Percentiles rank a stretch among this genome's conserved stretches.
These are phyloP conservation scores for Byssothecium circinans DNA, from an alignment of 2,329 filamentous ascomycete genomes.

Conservation along the genomic window DNA sequence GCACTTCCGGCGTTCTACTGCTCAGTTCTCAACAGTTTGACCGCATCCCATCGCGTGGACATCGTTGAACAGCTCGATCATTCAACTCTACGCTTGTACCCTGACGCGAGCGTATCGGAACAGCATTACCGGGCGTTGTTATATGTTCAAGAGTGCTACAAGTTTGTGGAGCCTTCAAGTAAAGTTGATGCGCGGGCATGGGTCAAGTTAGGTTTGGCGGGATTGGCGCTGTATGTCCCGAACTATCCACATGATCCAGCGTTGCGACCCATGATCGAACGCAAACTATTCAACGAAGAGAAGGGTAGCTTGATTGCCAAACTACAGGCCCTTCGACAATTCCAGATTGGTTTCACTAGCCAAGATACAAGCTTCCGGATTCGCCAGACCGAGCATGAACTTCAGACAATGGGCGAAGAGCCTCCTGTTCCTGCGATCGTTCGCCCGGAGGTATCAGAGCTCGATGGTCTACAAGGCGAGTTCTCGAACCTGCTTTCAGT, in stretches of 20 bases:
- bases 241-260: conserved; percentile 84
- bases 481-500: conserved; percentile 70
- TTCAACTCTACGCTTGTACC: conserved; percentile 10
- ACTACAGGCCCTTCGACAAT: conserved; percentile 63
- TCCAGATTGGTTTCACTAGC: conserved; percentile 69
- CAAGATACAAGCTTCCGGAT: conserved; percentile 69
- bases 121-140: conserved; percentile 40
- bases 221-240: conserved; percentile 80
- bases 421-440: conserved; percentile 70
- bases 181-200: conserved; percentile 58
- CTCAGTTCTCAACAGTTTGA: conserved; percentile 21
- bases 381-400: conserved; percentile 63
- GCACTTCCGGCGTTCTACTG: conserved; percentile 34
- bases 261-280: conserved; percentile 63
- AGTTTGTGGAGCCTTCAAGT: not conserved
- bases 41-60: conserved; percentile 23
- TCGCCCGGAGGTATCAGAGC: conserved; percentile 68
- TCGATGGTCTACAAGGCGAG: conserved; percentile 76
- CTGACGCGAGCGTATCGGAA: conserved; percentile 14
- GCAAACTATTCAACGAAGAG: conserved; percentile 60
- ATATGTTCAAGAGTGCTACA: conserved; percentile 17
- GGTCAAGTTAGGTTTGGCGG: conserved; percentile 73
- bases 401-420: conserved; percentile 65
- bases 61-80: conserved; percentile 10
- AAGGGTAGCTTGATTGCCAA: conserved; percentile 58